Evolutionary conservation across 23 red algal genomes (phyloP).

Genomic region (Pyropia haitanensis): DNA sequence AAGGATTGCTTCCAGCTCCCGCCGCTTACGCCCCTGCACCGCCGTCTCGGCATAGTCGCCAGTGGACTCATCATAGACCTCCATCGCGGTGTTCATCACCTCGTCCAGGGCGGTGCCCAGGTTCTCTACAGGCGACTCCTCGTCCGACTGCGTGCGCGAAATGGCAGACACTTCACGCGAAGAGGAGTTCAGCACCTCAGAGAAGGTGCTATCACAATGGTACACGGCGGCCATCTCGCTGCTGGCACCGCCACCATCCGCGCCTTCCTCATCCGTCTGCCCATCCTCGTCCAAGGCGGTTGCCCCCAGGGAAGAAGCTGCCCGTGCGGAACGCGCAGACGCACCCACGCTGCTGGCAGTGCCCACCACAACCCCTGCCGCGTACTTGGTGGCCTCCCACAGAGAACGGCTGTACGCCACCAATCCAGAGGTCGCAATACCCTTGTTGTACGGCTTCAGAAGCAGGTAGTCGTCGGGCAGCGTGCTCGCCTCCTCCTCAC

Average conservation of each 20-base stretch:
- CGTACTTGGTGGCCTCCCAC: conserved; percentile 21
- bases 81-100: conserved; percentile 37
- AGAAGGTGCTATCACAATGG: too few species aligned
- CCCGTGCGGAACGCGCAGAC: background rate
- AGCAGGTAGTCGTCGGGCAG: too few species aligned
- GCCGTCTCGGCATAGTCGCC: conserved; percentile 42
- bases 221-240: too few species aligned
- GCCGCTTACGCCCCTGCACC: conserved; percentile 61
- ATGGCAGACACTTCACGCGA: too few species aligned
- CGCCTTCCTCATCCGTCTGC: too few species aligned
- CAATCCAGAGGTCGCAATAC: conserved; percentile 25
- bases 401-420: conserved; percentile 19
- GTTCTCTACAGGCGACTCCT: conserved; percentile 15
- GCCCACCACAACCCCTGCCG: background rate
- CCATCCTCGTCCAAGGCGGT: too few species aligned
- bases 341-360: background rate
- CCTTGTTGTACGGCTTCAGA: conserved; percentile 8
- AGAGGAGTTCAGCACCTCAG: too few species aligned
- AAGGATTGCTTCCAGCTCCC: conserved; percentile 75
- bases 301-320: background rate
- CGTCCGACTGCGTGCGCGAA: too few species aligned
- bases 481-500: too few species aligned
- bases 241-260: too few species aligned
- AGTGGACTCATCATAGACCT: conserved; percentile 53
- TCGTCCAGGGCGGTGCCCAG: conserved; percentile 48